Percentiles rank a stretch among this genome's conserved stretches.
Conservation (phyloP, 2,329 filamentous ascomycete species). For the Ascochyta clinopodiicola region DNA sequence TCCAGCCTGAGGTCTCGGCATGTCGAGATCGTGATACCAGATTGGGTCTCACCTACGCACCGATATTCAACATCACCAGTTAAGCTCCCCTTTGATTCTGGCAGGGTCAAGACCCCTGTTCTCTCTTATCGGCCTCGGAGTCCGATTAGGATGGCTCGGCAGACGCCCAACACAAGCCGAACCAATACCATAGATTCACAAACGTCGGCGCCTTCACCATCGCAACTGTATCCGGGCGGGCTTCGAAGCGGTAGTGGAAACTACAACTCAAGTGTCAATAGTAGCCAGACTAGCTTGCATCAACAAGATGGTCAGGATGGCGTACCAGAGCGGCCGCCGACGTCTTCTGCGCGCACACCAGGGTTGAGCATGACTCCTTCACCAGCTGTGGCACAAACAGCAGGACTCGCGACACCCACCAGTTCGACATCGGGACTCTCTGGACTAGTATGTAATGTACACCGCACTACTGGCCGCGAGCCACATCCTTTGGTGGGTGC, state of each 20-base stretch:
- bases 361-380: slow-evolving; percentile 49
- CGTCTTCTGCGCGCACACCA: slow-evolving; percentile 45
- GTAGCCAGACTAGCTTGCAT: slow-evolving; percentile 55
- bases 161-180: slow-evolving; percentile 52
- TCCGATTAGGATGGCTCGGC: slow-evolving; percentile 51
- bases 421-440: slow-evolving; percentile 66
- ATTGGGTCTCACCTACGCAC: slow-evolving; percentile 53
- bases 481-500: slow-evolving; percentile 92
- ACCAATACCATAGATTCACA: slow-evolving; percentile 57
- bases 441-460: slow-evolving; percentile 72
- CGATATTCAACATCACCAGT: slow-evolving; percentile 46
- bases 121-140: slow-evolving; percentile 33
- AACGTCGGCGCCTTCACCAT: slow-evolving; percentile 53
- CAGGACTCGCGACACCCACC: slow-evolving; percentile 46
- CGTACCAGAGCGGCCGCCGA: slow-evolving; percentile 43
- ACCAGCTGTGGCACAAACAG: slow-evolving; percentile 51
- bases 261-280: slow-evolving; percentile 52
- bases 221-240: slow-evolving; percentile 48
- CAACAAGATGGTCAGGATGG: slow-evolving; percentile 53
- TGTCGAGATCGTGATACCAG: slow-evolving; percentile 58
- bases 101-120: slow-evolving; percentile 21
- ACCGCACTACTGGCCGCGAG: slow-evolving; percentile 86
- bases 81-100: slow-evolving; percentile 31
- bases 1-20: slow-evolving; percentile 49
- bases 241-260: slow-evolving; percentile 44